Evolutionary conservation across 2,329 filamentous ascomycete genomes (phyloP), one percentile per base, ranked within the genome.

Genomic region (Amauroascus verrucosus): DNA sequence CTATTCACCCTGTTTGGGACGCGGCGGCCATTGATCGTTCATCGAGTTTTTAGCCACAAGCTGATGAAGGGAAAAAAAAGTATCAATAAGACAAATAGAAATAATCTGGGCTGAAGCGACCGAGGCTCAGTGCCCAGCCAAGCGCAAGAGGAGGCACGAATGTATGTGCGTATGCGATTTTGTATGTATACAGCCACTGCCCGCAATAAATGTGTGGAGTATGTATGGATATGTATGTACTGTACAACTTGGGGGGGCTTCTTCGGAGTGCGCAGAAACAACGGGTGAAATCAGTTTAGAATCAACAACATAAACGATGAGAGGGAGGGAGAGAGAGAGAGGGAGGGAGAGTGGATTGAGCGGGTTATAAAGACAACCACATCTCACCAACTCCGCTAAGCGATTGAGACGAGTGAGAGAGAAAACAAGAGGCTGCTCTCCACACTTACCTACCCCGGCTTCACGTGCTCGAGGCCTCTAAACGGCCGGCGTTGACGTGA

Each of bases 401-500:
- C 9, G 5, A 4, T 30, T 30, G 26, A 30, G 5, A 4, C 26
- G 5, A 30, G 9, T 5, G 9, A 7, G 18, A 41, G 22, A 18
- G 22, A 8, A 24, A 28, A 16, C 24, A 16, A 16, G 14, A n/a
- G 13, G 13, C 7, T 20, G 44, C 28, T 46, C 14, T 32, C 44
- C 44, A 32, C 44, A 45, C 22, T 33, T 5, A 11, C 4, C 14
- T 37, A 49, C 47, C 47, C 47, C 47, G 47, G 33, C 47, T 49
- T 49, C 47, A 49, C 47, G 40, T 49, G 47, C 28, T 46, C 33
- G 18, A 16, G 16, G 4, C 20, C 16, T 16, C 6, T 5, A 1
- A 4, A 2, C n/a, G 14, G n/a, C n/a, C n/a, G n/a, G n/a, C n/a
- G n/a, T n/a, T n/a, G n/a, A n/a, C n/a, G n/a, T n/a, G n/a, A n/a